Percentiles rank a stretch among this genome's conserved stretches.
Conservation (phyloP, 1,284 basidiomycete genomes). For the Nidula niveotomentosa region DNA sequence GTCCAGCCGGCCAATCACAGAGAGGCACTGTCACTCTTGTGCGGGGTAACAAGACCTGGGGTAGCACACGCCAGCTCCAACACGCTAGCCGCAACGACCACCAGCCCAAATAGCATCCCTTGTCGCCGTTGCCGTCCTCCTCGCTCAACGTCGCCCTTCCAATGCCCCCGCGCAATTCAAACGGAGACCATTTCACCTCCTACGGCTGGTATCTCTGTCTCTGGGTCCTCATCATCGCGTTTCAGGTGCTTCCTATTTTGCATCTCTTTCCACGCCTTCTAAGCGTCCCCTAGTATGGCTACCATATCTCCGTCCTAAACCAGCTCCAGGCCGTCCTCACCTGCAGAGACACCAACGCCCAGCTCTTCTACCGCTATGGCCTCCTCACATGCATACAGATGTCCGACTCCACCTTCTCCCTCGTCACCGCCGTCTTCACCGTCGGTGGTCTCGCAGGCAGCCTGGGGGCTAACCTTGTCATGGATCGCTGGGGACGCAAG, state of each 20-base stretch:
- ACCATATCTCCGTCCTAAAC: conserved; percentile 87
- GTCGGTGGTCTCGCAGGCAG: conserved; percentile 87
- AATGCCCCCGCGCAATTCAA: conserved; percentile 6
- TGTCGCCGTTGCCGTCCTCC: no score
- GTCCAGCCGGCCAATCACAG: no score
- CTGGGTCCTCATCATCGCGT: conserved; percentile 65
- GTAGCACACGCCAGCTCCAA: no score
- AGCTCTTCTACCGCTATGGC: conserved; percentile 25
- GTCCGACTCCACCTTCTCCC: conserved; percentile 73
- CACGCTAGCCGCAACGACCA: no score
- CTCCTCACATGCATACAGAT: conserved; percentile 75
- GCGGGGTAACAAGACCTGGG: no score
- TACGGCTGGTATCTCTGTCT: conserved; percentile 63
- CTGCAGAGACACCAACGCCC: conserved; percentile 42
- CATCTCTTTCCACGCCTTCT: conserved; percentile 3
- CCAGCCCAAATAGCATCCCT: no score
- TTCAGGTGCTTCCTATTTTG: conserved; percentile 45
- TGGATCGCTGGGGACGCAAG: conserved; percentile 69
- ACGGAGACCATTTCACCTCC: conserved; percentile 41
- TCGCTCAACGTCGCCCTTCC: conserved; percentile 5
- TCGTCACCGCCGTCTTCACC: conserved; percentile 85
- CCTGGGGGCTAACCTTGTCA: conserved; percentile 65
- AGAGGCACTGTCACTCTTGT: no score
- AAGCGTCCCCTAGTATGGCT: conserved; percentile 55
- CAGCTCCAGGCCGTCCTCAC: conserved; percentile 82